Evolutionary conservation across 2,329 filamentous ascomycete species (phyloP).

Genomic region (Fusarium lyarnte): DNA sequence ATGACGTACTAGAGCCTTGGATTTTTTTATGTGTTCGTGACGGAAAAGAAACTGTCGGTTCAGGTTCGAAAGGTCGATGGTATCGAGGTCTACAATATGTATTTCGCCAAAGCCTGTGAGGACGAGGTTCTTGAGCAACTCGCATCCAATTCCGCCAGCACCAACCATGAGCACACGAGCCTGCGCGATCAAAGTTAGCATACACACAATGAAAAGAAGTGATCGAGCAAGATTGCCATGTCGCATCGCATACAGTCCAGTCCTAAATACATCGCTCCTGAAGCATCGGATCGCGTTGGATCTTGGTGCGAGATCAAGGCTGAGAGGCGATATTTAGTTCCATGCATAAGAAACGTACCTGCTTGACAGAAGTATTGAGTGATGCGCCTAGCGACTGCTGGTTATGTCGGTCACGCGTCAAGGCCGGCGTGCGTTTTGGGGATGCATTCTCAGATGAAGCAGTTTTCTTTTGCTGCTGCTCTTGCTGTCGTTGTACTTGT

Average conservation of each 20-base stretch:
- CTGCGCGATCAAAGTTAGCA: conserved; percentile 56
- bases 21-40: conserved; percentile 96
- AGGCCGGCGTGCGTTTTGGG: conserved; percentile 41
- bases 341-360: conserved; percentile 59
- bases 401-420: conserved; percentile 64
- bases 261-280: background rate
- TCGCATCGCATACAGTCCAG: background rate
- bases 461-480: conserved; percentile 26
- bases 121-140: conserved; percentile 95
- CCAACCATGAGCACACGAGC: conserved; percentile 92
- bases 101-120: conserved; percentile 92
- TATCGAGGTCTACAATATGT: conserved; percentile 96
- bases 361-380: conserved; percentile 72
- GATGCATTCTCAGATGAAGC: conserved; percentile 31
- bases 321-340: conserved; percentile 4
- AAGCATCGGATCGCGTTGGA: conserved; percentile 1
- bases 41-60: conserved; percentile 98
- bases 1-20: conserved; percentile 82
- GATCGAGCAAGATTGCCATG: background rate
- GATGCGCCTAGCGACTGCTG: conserved; percentile 73
- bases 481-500: conserved; percentile 10
- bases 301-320: conserved; percentile 12
- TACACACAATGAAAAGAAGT: background rate
- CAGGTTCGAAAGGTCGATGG: conserved; percentile 96
- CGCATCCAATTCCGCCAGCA: conserved; percentile 96